phyloP scores from a whole-genome alignment of 2,329 filamentous ascomycete genomes.

The Decorospora gaudefroyi region DNA sequence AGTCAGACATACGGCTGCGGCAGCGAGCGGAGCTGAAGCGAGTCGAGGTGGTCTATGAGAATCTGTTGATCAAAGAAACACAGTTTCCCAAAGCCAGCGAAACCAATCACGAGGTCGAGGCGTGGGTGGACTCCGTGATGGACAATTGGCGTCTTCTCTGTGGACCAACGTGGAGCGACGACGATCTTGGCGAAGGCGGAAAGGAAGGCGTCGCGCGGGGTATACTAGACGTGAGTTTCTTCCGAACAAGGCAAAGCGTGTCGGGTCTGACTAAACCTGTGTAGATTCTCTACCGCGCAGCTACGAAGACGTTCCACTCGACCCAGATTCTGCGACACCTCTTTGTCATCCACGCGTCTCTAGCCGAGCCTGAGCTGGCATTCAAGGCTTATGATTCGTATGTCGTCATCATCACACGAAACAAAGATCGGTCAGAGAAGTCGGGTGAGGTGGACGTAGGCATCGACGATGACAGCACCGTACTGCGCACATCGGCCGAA shows the following conservation, averaged over 20 bases:
- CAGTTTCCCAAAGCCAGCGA: slow-evolving; percentile 84
- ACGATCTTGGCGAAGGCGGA: slow-evolving; percentile 80
- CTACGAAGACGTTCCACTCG: slow-evolving; percentile 93
- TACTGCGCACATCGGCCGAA: slow-evolving; percentile 77
- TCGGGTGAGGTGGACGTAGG: slow-evolving; percentile 67
- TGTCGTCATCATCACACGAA: slow-evolving; percentile 81
- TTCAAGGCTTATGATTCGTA: slow-evolving; percentile 93
- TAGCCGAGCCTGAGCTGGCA: slow-evolving; percentile 90
- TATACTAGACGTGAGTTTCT: slow-evolving; percentile 66
- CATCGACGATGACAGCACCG: slow-evolving; percentile 76
- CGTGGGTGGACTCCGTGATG: slow-evolving; percentile 78
- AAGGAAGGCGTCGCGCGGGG: slow-evolving; percentile 74
- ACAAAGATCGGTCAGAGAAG: slow-evolving; percentile 82
- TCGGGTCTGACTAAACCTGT: background rate
- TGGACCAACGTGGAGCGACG: slow-evolving; percentile 77
- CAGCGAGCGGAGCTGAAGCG: slow-evolving; percentile 77
- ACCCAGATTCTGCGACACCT: slow-evolving; percentile 83
- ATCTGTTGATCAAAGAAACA: slow-evolving; percentile 74
- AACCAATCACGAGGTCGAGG: slow-evolving; percentile 76
- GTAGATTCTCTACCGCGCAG: slow-evolving; percentile 82
- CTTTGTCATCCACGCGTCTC: slow-evolving; percentile 82
- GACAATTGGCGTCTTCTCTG: slow-evolving; percentile 84
- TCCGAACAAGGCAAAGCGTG: slow-evolving; percentile 5
- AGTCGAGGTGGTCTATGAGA: slow-evolving; percentile 79
- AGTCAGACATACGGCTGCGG: slow-evolving; percentile 41